Percentiles rank a stretch among this genome's conserved stretches.
Evolutionary conservation across 208 protist species (phyloP).

Genomic region (Phytomonas sp.): DNA sequence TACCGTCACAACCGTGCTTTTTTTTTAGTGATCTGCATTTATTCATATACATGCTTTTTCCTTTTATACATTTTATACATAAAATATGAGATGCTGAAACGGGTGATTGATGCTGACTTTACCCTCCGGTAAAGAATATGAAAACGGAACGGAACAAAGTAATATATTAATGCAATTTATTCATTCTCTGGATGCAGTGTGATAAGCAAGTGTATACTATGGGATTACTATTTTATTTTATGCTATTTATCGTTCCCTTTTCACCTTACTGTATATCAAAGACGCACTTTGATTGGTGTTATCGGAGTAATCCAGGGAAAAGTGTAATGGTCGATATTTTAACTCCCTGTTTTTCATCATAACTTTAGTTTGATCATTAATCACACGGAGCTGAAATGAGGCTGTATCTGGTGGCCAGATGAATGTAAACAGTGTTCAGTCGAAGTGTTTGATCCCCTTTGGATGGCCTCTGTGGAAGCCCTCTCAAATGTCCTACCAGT

Average conservation of each 20-base stretch:
- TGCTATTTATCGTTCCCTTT: not conserved
- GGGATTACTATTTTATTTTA: not conserved
- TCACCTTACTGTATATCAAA: not conserved
- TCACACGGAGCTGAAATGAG: no score
- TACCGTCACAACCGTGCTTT: not conserved
- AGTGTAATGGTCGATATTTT: not conserved
- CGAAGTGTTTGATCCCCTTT: no score
- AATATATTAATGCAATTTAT: not conserved
- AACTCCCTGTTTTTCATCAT: not conserved
- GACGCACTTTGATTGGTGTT: not conserved
- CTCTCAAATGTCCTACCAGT: no score
- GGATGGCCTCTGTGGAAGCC: no score
- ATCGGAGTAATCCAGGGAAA: not conserved
- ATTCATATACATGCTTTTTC: not conserved
- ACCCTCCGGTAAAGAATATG: not conserved
- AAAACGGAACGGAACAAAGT: not conserved
- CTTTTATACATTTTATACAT: slow-evolving; percentile 4
- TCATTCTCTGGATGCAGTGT: not conserved
- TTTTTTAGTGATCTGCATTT: slow-evolving; percentile 6
- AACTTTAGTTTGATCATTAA: not conserved
- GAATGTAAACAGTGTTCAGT: no score
- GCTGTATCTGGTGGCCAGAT: no score
- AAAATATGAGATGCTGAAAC: not conserved
- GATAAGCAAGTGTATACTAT: not conserved
- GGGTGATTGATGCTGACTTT: not conserved